Percentiles rank a stretch among this genome's conserved stretches.
phyloP scores from a whole-genome alignment of 163 green algal genomes.

The Coccomyxa subellipsoidea region DNA sequence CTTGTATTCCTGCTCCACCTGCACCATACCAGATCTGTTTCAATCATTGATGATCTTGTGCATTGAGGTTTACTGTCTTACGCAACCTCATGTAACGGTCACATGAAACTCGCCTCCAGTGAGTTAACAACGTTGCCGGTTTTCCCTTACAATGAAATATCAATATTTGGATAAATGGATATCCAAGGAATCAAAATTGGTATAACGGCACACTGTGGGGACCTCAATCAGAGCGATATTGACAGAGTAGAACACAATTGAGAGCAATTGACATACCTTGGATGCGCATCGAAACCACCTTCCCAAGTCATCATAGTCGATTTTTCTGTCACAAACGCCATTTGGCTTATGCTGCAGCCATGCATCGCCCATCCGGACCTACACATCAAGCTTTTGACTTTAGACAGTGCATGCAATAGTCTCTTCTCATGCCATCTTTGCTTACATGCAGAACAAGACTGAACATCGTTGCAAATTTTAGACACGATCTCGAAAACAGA shows the following conservation, averaged over 20 bases:
- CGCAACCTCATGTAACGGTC: not conserved
- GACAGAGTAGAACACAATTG: not conserved
- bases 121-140: no score
- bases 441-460: not conserved
- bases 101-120: no score
- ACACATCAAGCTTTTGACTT: no score
- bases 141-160: no score
- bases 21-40: not conserved
- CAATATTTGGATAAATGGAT: no score
- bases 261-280: not conserved
- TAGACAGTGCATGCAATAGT: no score
- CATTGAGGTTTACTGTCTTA: not conserved
- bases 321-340: not conserved
- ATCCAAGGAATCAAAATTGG: not conserved
- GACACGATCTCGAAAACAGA: no score
- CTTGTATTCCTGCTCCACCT: not conserved
- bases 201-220: not conserved
- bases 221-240: not conserved
- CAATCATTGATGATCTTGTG: not conserved
- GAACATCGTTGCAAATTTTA: no score
- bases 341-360: not conserved
- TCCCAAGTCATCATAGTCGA: not conserved
- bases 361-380: not conserved
- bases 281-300: not conserved
- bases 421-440: not conserved